Percentiles rank a stretch among this genome's conserved stretches.
Conservation (phyloP, 805 yeast genomes). For the Cephaloascus albidus region DNA sequence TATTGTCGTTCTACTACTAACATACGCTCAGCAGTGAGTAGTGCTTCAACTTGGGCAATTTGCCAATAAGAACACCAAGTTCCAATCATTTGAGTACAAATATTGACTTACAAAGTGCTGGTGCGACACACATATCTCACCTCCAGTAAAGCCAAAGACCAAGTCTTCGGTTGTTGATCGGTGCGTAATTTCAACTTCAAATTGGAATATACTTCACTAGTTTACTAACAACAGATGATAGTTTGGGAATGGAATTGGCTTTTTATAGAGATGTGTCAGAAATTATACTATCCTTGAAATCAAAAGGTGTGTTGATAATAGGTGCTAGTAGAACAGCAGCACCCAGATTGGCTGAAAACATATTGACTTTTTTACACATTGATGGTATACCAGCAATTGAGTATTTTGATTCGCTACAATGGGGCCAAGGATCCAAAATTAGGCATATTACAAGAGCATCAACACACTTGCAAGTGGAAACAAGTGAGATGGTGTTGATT, state of each 20-base stretch:
- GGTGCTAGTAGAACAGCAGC: constrained; percentile 77
- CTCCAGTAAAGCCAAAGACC: constrained; percentile 5
- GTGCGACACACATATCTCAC: neutral
- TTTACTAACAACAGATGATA: too few relatives aligned
- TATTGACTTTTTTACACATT: constrained; percentile 45
- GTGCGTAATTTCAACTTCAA: too few relatives aligned
- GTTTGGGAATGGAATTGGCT: constrained; percentile 42
- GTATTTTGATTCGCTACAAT: constrained; percentile 50
- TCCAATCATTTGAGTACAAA: too few relatives aligned
- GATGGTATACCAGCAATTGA: constrained; percentile 41
- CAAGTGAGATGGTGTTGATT: constrained; percentile 46
- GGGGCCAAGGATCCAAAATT: constrained; percentile 59
- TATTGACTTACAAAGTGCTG: neutral
- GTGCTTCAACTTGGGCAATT: too few relatives aligned
- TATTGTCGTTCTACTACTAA: too few relatives aligned
- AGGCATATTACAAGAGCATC: constrained; percentile 45
- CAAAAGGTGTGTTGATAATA: constrained; percentile 39
- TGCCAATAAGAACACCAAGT: too few relatives aligned
- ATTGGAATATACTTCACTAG: too few relatives aligned
- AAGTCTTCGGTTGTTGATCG: constrained; percentile 35
- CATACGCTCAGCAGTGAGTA: too few relatives aligned
- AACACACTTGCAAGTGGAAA: constrained; percentile 34
- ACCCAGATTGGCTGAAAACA: constrained; percentile 64
- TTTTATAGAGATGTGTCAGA: constrained; percentile 63
- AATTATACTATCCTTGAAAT: constrained; percentile 44